Evolutionary conservation across 2,329 filamentous ascomycete species (phyloP).

Genomic region (Xylaria sp.): DNA sequence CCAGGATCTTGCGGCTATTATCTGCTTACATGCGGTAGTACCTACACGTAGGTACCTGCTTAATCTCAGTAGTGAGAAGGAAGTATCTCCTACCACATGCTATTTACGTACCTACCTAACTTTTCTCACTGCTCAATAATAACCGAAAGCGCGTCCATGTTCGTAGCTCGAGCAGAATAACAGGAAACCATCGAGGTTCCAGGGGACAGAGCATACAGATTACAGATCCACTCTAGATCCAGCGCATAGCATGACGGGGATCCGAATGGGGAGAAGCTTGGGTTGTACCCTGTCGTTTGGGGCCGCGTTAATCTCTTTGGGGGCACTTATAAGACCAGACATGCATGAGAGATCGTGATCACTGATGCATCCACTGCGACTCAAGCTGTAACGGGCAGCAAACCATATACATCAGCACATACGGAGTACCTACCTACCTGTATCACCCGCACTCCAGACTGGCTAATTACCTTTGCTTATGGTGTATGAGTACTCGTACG

Average conservation of each 20-base stretch:
- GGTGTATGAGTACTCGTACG: not conserved
- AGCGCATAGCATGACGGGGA: conserved; percentile 9
- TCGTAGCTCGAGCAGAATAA: not conserved
- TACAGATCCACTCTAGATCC: not conserved
- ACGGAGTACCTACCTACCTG: not conserved
- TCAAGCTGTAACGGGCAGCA: not conserved
- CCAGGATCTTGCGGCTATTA: not conserved
- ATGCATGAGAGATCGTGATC: conserved; percentile 46
- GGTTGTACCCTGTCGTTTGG: conserved; percentile 31
- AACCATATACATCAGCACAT: not conserved
- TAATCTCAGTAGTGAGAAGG: not conserved
- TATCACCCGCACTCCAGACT: not conserved
- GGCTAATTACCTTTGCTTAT: not conserved
- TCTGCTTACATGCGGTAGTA: not conserved
- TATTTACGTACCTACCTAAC: not conserved
- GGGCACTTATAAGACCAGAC: conserved; percentile 38
- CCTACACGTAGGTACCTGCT: too few species aligned
- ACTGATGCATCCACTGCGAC: conserved; percentile 31
- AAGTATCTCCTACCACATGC: not conserved
- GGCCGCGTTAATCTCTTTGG: conserved; percentile 39
- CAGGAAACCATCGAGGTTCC: not conserved
- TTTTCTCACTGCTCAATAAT: not conserved
- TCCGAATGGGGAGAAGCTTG: conserved; percentile 21
- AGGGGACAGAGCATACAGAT: not conserved
- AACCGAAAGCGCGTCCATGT: not conserved